Percentiles rank a stretch among this genome's conserved stretches.
Evolutionary conservation across 768 basidiomycete genomes (phyloP).

Genomic region (Macrolepiota fuliginosa): DNA sequence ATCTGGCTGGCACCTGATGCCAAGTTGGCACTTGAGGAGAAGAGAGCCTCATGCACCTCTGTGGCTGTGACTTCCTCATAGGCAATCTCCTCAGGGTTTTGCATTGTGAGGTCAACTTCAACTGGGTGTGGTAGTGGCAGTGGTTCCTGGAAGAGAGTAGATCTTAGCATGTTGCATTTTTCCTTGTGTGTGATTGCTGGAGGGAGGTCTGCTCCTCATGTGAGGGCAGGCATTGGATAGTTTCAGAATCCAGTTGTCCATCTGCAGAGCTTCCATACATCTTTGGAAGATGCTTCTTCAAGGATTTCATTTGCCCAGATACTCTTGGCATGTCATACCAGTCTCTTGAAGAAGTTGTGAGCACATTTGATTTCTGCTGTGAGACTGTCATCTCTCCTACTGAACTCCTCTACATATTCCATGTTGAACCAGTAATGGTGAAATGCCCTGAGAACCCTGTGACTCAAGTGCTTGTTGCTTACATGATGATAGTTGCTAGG

Average conservation of each 20-base stretch:
- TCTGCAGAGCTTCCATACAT: constrained; percentile 22
- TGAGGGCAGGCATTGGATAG: constrained; percentile 25
- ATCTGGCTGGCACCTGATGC: constrained; percentile 24
- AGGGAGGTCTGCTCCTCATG: constrained; percentile 1
- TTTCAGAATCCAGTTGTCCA: constrained; percentile 23
- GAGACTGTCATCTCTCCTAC: too few relatives aligned
- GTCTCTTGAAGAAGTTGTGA: constrained; percentile 18
- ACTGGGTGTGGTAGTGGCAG: constrained; percentile 12
- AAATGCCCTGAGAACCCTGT: too few relatives aligned
- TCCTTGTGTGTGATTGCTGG: constrained; percentile 19
- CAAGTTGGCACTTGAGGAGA: constrained; percentile 16
- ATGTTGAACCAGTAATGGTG: too few relatives aligned
- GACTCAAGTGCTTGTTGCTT: too few relatives aligned
- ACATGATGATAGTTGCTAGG: too few relatives aligned
- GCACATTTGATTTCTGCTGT: constrained; percentile 10
- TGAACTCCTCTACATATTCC: too few relatives aligned
- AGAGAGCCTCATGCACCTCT: constrained; percentile 21
- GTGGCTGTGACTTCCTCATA: constrained; percentile 16
- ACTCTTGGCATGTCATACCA: constrained; percentile 18
- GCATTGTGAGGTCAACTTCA: background rate
- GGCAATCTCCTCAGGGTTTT: constrained; percentile 12
- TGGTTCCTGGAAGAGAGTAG: constrained; percentile 21
- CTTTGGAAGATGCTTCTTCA: constrained; percentile 15
- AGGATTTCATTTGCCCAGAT: constrained; percentile 20
- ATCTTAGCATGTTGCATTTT: constrained; percentile 20